Evolutionary conservation across 106 monocot species (phyloP), one percentile per base, ranked within the genome.

Genomic region (Allium sativum): DNA sequence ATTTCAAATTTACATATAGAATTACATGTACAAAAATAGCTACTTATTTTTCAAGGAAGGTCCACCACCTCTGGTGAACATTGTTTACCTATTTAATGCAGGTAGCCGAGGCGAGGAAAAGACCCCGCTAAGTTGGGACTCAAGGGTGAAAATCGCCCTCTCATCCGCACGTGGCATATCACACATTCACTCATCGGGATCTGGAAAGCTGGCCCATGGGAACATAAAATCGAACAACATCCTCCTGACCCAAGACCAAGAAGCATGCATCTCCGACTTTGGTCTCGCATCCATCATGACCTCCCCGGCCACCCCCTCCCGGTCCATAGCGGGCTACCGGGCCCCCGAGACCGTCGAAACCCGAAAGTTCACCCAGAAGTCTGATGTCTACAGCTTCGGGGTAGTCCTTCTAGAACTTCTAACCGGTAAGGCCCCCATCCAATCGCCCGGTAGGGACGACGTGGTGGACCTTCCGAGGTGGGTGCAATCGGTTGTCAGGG

Each of bases 321-420:
- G 80, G 9, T 48, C 66, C 8, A 62, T 69, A 15, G 65, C 68
- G 3, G 93, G 89, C 1, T 94, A 94, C 68, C 83, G 74, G 1
- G 86, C 93, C 8, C 89, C 93, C 0, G 93, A 94, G 70, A 58
- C 78, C 20, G 73, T 79, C 6, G 81, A 81, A 55, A 76, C 75
- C 7, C 53, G 78, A 12, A 83, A 83, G 53, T 58, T 57, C 40
- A 81, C 81, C 1, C 93, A 94, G 59, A 85, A 81, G 51, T 89
- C 93, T 1, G 93, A 94, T 15, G 79, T 94, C 41, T 94, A 86
- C 59, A 86, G 89, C 69, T 94, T 86, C 15, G 93, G 93, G 13
- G 89, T 94, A 13, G 62, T 94, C 12, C 69, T 94, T 3, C 86
- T 94, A 9, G 93, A 94, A 74, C 67, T 86, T 68, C 71, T 94